Percentiles rank a stretch among this genome's conserved stretches.
Evolutionary conservation across 345 rosid species (phyloP).

Genomic region (Hypericum perforatum): DNA sequence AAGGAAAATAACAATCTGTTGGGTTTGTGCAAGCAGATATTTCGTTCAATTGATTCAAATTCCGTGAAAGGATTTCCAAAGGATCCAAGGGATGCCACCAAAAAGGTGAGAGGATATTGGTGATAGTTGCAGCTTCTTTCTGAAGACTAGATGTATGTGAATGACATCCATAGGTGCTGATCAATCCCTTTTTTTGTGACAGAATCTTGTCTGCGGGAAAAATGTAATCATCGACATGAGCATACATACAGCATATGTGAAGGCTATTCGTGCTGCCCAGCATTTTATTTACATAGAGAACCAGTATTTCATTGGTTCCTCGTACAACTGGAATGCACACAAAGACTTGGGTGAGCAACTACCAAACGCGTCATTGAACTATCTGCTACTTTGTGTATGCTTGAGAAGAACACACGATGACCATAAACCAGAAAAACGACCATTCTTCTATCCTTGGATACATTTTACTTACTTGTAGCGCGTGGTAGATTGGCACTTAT

Average conservation of each 20-base stretch:
- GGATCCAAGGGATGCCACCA: conserved; percentile 71
- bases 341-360: conserved; percentile 54
- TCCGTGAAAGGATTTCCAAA: conserved; percentile 86
- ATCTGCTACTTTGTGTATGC: too few species aligned
- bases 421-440: too few species aligned
- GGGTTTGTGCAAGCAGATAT: conserved; percentile 42
- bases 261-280: conserved; percentile 96
- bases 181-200: conserved; percentile 23
- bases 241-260: conserved; percentile 93
- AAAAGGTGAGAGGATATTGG: conserved; percentile 37
- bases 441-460: too few species aligned
- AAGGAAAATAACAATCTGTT: conserved; percentile 3
- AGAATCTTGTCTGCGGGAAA: conserved; percentile 88
- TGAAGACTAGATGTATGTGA: neutral
- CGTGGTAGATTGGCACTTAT: too few species aligned
- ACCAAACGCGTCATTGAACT: too few species aligned
- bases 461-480: too few species aligned
- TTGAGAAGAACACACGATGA: too few species aligned
- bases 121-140: neutral
- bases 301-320: conserved; percentile 92
- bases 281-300: conserved; percentile 92
- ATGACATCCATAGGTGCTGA: conserved; percentile 10
- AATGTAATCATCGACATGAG: conserved; percentile 96
- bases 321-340: conserved; percentile 71
- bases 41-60: conserved; percentile 90